A percentile compares a stretch with the other conserved stretches of the same genome.
Conservation (phyloP, 176 grass and related monocot species). For the Triticum timopheevii region DNA sequence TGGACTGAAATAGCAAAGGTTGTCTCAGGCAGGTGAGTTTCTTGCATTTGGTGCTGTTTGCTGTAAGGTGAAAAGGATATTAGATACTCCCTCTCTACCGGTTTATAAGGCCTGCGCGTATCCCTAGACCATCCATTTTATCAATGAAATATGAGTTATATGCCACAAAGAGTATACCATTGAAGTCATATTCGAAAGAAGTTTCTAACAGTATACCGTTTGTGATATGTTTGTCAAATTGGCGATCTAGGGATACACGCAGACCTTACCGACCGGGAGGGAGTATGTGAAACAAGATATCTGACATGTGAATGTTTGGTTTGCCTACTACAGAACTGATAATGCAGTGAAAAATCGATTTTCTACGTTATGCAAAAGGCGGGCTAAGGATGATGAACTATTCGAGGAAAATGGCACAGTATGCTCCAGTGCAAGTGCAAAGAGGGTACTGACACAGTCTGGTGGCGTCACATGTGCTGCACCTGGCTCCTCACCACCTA, state of each 20-base stretch:
- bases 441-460: conserved; percentile 53
- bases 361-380: conserved; percentile 89
- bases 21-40: conserved; percentile 82
- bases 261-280: not conserved
- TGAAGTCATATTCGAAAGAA: not conserved
- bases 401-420: conserved; percentile 66
- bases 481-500: conserved; percentile 41
- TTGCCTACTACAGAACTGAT: conserved; percentile 64
- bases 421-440: conserved; percentile 57
- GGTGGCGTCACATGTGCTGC: conserved; percentile 35
- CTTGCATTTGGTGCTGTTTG: conserved; percentile 12
- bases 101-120: not conserved
- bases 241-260: not conserved
- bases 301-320: not conserved
- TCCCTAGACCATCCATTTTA: not conserved
- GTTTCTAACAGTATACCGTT: not conserved
- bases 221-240: not conserved
- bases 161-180: not conserved
- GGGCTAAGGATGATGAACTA: conserved; percentile 55
- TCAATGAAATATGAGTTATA: not conserved
- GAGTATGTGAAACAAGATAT: not conserved
- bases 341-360: conserved; percentile 97
- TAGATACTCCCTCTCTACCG: not conserved
- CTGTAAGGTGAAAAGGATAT: conserved; percentile 3
- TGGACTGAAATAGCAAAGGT: conserved; percentile 99